Evolutionary conservation across 345 rosid genomes (phyloP).

Genomic region (Erucastrum elatum): DNA sequence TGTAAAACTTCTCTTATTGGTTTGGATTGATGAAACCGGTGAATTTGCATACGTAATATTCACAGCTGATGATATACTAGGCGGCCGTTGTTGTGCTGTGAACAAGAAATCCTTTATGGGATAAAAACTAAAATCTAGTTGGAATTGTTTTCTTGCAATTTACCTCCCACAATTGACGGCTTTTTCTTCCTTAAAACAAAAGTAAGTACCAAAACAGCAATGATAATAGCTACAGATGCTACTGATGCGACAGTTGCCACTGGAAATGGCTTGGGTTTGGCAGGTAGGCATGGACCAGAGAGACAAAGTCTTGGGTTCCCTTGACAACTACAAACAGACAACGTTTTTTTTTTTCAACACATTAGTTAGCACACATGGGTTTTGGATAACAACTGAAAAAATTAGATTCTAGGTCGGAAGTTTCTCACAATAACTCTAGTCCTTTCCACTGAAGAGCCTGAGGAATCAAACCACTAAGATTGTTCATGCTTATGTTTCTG

Average conservation of each 20-base stretch:
- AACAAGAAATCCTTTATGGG: background rate
- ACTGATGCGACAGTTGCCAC: conserved; percentile 11
- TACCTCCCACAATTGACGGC: background rate
- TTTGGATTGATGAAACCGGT: conserved; percentile 1
- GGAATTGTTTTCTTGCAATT: background rate
- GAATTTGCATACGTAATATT: background rate
- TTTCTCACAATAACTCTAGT: conserved; percentile 15
- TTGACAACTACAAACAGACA: background rate
- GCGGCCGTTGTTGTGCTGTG: background rate
- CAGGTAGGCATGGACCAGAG: background rate
- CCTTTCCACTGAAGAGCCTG: conserved; percentile 19
- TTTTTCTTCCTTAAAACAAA: background rate
- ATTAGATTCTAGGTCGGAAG: background rate
- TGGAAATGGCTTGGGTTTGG: background rate
- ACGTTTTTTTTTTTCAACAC: background rate
- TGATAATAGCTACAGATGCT: background rate
- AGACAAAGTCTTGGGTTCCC: conserved; percentile 25
- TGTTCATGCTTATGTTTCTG: conserved; percentile 47
- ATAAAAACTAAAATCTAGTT: background rate
- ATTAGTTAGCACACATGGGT: background rate
- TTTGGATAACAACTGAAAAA: background rate
- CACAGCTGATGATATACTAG: background rate
- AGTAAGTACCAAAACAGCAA: background rate
- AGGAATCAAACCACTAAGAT: conserved; percentile 48
- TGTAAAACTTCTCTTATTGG: background rate